Conservation (phyloP, 2,329 filamentous ascomycete genomes). For the Myriosclerotinia scirpicola region DNA sequence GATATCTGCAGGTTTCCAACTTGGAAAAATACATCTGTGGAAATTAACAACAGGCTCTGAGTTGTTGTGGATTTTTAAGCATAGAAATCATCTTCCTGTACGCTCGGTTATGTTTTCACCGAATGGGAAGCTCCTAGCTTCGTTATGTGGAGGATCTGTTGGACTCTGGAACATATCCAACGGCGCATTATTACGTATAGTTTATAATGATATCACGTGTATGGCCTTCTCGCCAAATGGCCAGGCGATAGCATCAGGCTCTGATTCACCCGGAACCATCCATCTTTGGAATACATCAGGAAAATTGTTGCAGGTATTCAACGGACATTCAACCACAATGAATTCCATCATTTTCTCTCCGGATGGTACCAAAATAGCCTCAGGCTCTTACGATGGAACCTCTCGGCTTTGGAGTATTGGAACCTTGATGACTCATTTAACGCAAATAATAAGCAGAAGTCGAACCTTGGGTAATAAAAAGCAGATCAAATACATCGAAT, state of each 20-base stretch:
- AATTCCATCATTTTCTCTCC: background rate
- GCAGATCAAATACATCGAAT: rapidly evolving
- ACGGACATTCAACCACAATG: background rate
- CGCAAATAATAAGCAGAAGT: background rate
- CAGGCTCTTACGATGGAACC: background rate
- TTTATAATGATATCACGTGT: background rate
- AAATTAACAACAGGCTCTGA: background rate
- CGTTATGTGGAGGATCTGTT: background rate
- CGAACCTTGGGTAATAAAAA: background rate
- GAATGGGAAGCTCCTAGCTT: background rate
- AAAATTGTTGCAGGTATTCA: background rate
- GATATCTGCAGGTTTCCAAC: background rate
- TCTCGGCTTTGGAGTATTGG: conserved; percentile 1
- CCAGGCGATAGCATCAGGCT: background rate
- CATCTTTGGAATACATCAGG: conserved; percentile 25
- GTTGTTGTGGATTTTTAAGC: background rate
- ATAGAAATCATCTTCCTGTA: no score
- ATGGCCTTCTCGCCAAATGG: background rate
- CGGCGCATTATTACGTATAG: background rate
- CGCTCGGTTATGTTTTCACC: background rate
- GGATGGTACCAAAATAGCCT: background rate
- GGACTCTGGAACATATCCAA: background rate
- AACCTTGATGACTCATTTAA: no score
- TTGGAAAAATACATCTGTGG: background rate
- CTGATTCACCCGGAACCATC: background rate